A percentile compares a stretch with the other conserved stretches of the same genome.
These are phyloP conservation scores for Lablab purpureus DNA, from an alignment of 306 rosid species.

Conservation along the genomic window DNA sequence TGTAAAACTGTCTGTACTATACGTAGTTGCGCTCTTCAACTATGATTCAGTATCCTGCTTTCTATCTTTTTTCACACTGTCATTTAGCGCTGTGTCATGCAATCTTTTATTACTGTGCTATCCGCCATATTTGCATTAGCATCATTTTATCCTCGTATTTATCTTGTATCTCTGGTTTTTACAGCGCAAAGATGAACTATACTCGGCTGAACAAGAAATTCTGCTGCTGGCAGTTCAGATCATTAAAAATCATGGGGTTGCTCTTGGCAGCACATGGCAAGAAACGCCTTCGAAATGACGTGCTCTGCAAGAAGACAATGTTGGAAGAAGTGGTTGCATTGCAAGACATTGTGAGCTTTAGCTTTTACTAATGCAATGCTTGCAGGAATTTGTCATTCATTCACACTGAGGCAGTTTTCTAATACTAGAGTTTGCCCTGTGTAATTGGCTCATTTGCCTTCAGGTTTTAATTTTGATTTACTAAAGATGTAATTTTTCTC, in stretches of 20 bases:
- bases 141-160: conserved; percentile 3
- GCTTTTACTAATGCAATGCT: conserved; percentile 4
- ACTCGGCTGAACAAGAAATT: conserved; percentile 80
- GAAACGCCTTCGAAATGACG: conserved; percentile 30
- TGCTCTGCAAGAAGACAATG: conserved; percentile 5
- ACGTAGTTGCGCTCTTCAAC: background rate
- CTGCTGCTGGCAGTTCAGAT: conserved; percentile 72
- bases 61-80: background rate
- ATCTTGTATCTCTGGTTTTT: conserved; percentile 25
- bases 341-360: background rate
- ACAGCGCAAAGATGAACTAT: conserved; percentile 74
- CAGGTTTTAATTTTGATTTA: conserved; percentile 28
- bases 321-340: conserved; percentile 18
- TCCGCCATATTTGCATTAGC: background rate
- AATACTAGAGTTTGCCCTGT: background rate
- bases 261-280: conserved; percentile 59
- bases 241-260: conserved; percentile 70
- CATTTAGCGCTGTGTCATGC: conserved; percentile 14
- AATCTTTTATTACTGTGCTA: conserved; percentile 21
- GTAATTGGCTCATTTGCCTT: conserved; percentile 19
- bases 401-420: conserved; percentile 25
- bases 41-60: background rate
- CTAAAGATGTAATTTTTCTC: background rate
- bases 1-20: background rate
- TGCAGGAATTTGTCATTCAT: background rate